A percentile compares a stretch with the other conserved stretches of the same genome.
These are phyloP conservation scores for Coemansia umbellata DNA, from an alignment of 192 early-diverging fungal species.

Conservation along the genomic window DNA sequence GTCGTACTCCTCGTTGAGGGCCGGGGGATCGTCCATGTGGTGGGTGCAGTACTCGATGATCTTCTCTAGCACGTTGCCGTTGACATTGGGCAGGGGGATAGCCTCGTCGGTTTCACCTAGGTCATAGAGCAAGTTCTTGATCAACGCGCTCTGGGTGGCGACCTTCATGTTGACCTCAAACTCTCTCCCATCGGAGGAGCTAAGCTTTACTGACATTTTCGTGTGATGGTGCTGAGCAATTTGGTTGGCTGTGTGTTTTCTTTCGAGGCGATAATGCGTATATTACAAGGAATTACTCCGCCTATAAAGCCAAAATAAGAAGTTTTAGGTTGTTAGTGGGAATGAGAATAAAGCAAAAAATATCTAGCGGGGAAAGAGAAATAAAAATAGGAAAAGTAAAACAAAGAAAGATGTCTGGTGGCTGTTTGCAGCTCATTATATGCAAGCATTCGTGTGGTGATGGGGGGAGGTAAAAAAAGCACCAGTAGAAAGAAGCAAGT, in stretches of 20 bases:
- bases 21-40: constrained; percentile 68
- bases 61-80: constrained; percentile 67
- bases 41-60: constrained; percentile 82
- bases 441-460: too few relatives aligned
- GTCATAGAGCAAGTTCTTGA: constrained; percentile 82
- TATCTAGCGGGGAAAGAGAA: background rate
- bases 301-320: too few relatives aligned
- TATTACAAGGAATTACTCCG: constrained; percentile 1
- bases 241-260: background rate
- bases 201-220: constrained; percentile 51
- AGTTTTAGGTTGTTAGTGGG: background rate
- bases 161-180: constrained; percentile 64
- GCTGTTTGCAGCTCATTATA: too few relatives aligned
- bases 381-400: background rate
- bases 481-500: too few relatives aligned
- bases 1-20: constrained; percentile 50
- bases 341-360: background rate
- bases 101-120: constrained; percentile 62
- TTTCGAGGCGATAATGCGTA: too few relatives aligned
- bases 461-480: too few relatives aligned
- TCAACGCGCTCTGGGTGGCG: constrained; percentile 68
- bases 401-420: background rate
- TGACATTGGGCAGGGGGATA: constrained; percentile 80
- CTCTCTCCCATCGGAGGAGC: constrained; percentile 61
- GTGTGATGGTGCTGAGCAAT: background rate